Base-by-base conservation (phyloP, 2,329 filamentous ascomycete species). In the Aspergillus sp. region DNA sequence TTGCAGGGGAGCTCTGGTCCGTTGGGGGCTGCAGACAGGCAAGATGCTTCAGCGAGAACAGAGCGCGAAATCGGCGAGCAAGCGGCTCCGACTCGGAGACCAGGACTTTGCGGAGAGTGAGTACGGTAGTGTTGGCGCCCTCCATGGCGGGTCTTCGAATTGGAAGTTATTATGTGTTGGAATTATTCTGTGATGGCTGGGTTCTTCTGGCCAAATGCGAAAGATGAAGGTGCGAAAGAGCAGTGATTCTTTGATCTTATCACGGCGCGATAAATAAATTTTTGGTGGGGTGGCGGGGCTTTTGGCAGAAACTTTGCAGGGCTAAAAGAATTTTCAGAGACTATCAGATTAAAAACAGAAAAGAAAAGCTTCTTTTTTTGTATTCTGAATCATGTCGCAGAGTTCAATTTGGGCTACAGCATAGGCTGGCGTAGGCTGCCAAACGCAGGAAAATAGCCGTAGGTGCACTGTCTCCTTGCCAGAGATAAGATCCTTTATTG, bases 1-100 rank as follows among this genome's bases (percentile, higher is more conserved):
- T 81, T 12, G 85, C 79, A 38, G 82, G 81, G 5, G 82, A 72
- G 0, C 77, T 78, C 54, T 81, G 71, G 38, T 73, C 66, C 29
- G 74, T 79, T 1, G 78, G 69, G 7, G 79, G 78, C 34, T 77
- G 67, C 54, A 83, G 79, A 48, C 80, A 83, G 42, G 93, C 91
- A 50, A 97, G 75, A 67, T 97, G 87, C 74, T 98, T 98, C 50
- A 98, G 82, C 12, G 91, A 96, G 75, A 98, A 98, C 58, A 98
- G 86, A 39, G 93, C 91, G 59, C 93, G 88, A 72, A 97, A 98
- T 53, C 93, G 88, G 53, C 88, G 78, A 35, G 90, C 85, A 46
- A 98, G 85, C 41, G 90, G 82, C 52, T 86, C 85, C 9, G 78
- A 72, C 73, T 97, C 93, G 42, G 86, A 85, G 59, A 79, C 83